Evolutionary conservation across 371 early-diverging fungal genomes (phyloP).

Genomic region (Syncephalastrum contaminatum): DNA sequence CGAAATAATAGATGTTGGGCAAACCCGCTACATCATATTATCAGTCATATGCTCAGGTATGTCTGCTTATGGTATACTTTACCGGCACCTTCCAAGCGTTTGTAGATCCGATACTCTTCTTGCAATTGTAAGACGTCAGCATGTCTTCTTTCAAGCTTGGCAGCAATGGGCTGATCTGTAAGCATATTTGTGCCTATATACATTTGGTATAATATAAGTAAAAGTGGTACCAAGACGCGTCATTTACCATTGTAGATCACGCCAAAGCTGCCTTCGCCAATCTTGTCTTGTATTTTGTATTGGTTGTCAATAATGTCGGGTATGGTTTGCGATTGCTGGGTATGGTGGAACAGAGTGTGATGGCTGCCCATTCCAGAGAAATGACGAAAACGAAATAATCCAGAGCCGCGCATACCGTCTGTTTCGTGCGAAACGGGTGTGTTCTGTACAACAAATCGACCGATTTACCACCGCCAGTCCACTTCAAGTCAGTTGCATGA

Average conservation of each 20-base stretch:
- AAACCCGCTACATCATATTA: slow-evolving; percentile 62
- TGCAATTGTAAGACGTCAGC: slow-evolving; percentile 8
- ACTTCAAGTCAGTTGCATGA: too few relatives aligned
- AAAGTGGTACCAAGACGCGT: too few relatives aligned
- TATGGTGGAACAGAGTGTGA: neutral
- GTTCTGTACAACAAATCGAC: too few relatives aligned
- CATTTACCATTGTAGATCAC: slow-evolving; percentile 17
- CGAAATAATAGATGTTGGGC: slow-evolving; percentile 87
- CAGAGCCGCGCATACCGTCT: too few relatives aligned
- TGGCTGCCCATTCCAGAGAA: too few relatives aligned
- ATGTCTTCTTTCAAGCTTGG: slow-evolving; percentile 15
- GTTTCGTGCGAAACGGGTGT: too few relatives aligned
- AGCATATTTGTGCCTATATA: slow-evolving; percentile 11
- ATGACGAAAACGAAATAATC: too few relatives aligned
- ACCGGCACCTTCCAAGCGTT: slow-evolving; percentile 8
- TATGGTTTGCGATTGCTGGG: slow-evolving; percentile 3
- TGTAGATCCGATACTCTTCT: slow-evolving; percentile 13
- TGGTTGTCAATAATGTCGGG: slow-evolving; percentile 10
- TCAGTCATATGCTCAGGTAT: neutral
- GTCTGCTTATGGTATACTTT: neutral
- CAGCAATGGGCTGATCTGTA: slow-evolving; percentile 9
- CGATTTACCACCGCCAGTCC: too few relatives aligned
- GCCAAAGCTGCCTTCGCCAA: slow-evolving; percentile 21
- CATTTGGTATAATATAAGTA: neutral
- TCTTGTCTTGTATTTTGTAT: slow-evolving; percentile 4